phyloP scores from a whole-genome alignment of 1,284 basidiomycete genomes.

The Leccinum solheimii region DNA sequence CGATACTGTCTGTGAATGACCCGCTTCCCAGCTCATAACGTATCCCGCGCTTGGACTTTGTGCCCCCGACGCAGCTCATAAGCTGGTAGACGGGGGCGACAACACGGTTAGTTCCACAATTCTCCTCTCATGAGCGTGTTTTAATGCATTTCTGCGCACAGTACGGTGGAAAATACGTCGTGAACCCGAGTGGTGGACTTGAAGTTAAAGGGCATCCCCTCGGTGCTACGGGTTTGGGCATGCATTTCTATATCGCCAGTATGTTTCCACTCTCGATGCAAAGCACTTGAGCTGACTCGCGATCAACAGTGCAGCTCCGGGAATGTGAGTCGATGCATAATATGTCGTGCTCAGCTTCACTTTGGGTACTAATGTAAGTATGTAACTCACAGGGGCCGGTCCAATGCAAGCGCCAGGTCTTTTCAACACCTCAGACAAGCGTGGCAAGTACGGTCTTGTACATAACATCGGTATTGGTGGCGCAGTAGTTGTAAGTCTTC shows the following conservation, averaged over 20 bases:
- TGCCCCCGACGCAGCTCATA: conserved; percentile 66
- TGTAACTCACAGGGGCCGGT: conserved; percentile 59
- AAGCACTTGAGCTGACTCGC: not conserved
- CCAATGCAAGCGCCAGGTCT: conserved; percentile 79
- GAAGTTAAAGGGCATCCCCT: conserved; percentile 87
- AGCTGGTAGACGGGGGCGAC: conserved; percentile 74
- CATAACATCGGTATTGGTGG: conserved; percentile 86
- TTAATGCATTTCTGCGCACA: conserved; percentile 29
- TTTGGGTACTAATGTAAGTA: conserved; percentile 4
- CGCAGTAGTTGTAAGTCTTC: conserved; percentile 69
- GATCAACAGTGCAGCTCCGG: conserved; percentile 65
- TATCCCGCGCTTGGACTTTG: conserved; percentile 84
- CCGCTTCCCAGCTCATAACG: conserved; percentile 62
- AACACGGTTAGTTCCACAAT: conserved; percentile 61
- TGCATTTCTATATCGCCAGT: conserved; percentile 88
- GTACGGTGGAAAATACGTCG: conserved; percentile 86
- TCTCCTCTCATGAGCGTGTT: not conserved
- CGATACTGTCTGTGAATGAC: not conserved
- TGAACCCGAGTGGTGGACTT: conserved; percentile 85
- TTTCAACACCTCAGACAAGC: conserved; percentile 59
- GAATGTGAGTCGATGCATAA: conserved; percentile 48
- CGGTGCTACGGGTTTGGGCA: conserved; percentile 83
- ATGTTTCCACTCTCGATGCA: conserved; percentile 7
- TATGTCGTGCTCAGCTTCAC: not conserved
- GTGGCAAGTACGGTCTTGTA: conserved; percentile 77